Conservation (phyloP, 2,329 filamentous ascomycete species). For the Macroventuria anomochaeta region DNA sequence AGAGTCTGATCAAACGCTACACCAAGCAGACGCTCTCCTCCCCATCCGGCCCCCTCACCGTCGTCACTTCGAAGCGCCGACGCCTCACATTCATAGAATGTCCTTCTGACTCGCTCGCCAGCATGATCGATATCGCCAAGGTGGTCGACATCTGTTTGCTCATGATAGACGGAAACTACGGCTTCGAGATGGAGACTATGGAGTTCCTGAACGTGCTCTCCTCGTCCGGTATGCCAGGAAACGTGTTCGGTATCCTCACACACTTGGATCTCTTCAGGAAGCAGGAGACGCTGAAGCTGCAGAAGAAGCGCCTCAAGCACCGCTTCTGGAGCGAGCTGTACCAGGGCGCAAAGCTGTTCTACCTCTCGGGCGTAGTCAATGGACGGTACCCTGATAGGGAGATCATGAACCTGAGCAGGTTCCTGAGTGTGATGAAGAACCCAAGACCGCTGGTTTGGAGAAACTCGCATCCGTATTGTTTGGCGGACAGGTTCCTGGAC, state of each 20-base stretch:
- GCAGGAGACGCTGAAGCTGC: conserved; percentile 86
- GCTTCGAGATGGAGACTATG: conserved; percentile 99
- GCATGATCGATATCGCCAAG: conserved; percentile 97
- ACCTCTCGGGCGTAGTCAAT: conserved; percentile 94
- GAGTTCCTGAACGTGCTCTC: conserved; percentile 94
- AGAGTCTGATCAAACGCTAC: conserved; percentile 91
- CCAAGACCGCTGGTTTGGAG: conserved; percentile 95
- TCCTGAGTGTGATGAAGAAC: conserved; percentile 99
- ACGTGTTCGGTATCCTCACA: conserved; percentile 95
- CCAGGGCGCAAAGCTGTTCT: conserved; percentile 95
- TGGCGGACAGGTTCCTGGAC: conserved; percentile 94
- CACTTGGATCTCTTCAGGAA: conserved; percentile 96
- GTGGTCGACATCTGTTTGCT: conserved; percentile 96
- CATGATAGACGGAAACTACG: conserved; percentile 98
- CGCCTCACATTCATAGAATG: conserved; percentile 96
- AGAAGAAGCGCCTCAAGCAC: conserved; percentile 96
- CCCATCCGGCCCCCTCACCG: conserved; percentile 89
- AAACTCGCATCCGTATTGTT: conserved; percentile 91
- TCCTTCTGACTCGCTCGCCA: conserved; percentile 88
- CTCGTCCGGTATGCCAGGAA: conserved; percentile 97
- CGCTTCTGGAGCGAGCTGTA: conserved; percentile 97
- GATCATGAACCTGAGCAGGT: conserved; percentile 92
- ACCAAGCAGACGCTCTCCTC: conserved; percentile 93
- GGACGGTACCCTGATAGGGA: conserved; percentile 96
- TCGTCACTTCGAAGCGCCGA: conserved; percentile 95